phyloP scores from a whole-genome alignment of 495 filamentous ascomycete genomes.

The Aspergillus baeticus region DNA sequence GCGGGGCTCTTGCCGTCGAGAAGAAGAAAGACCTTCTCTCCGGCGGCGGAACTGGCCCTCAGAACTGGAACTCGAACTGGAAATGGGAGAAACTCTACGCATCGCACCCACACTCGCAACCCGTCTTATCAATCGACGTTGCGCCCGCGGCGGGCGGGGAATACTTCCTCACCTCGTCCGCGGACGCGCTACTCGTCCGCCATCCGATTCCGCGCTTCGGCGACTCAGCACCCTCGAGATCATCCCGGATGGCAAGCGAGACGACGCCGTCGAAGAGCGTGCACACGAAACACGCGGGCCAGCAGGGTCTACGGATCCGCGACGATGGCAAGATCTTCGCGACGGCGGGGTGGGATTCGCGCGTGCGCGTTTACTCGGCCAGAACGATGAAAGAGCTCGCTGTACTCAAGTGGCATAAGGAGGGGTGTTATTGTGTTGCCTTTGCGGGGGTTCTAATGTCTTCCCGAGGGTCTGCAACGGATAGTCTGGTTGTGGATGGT shows the following conservation, averaged over 20 bases:
- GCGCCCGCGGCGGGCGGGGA: conserved; percentile 51
- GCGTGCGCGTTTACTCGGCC: conserved; percentile 73
- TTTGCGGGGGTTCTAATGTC: conserved; percentile 54
- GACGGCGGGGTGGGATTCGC: conserved; percentile 90
- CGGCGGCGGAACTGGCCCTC: conserved; percentile 1
- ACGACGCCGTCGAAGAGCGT: conserved; percentile 52
- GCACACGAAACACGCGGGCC: conserved; percentile 85
- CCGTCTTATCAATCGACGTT: conserved; percentile 76
- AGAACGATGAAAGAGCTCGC: conserved; percentile 86
- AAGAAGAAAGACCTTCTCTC: conserved; percentile 11
- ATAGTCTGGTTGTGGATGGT: too few relatives aligned
- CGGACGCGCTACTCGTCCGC: conserved; percentile 67
- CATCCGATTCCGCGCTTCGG: conserved; percentile 52
- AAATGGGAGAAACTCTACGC: conserved; percentile 67
- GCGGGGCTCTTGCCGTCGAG: conserved; percentile 23
- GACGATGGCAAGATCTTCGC: conserved; percentile 81
- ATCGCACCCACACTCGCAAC: conserved; percentile 72
- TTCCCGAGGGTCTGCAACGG: neutral
- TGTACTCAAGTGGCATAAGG: conserved; percentile 93
- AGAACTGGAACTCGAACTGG: conserved; percentile 17
- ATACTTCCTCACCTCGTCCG: conserved; percentile 78
- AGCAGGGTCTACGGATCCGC: conserved; percentile 77
- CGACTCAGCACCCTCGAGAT: conserved; percentile 4
- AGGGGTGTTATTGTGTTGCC: conserved; percentile 81
- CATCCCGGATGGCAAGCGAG: conserved; percentile 16